Evolutionary conservation across 768 basidiomycete species (phyloP).

Genomic region (Russula sp.): DNA sequence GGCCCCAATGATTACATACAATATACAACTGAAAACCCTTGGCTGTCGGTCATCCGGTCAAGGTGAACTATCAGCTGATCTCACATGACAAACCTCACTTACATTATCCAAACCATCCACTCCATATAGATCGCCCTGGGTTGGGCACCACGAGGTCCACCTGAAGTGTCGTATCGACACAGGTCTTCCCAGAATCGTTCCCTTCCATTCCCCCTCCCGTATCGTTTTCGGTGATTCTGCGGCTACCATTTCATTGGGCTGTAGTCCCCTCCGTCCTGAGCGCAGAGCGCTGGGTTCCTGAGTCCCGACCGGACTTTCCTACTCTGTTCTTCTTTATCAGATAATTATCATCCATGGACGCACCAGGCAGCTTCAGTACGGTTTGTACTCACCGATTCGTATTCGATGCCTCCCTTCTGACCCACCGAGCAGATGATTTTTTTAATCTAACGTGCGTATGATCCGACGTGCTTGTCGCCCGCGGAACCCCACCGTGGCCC

Average conservation of each 20-base stretch:
- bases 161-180: not conserved
- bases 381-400: constrained; percentile 3
- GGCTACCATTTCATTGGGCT: not conserved
- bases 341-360: too few relatives aligned
- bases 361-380: not conserved
- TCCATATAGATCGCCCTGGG: constrained; percentile 1
- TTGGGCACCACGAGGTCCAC: not conserved
- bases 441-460: not conserved
- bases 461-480: constrained; percentile 2
- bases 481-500: not conserved
- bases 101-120: not conserved
- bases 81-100: not conserved
- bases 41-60: too few relatives aligned
- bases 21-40: too few relatives aligned
- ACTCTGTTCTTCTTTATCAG: not conserved
- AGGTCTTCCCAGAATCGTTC: constrained; percentile 6
- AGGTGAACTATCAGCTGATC: not conserved
- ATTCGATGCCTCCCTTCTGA: not conserved
- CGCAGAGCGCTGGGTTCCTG: too few relatives aligned
- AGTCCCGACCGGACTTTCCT: not conserved
- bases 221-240: not conserved
- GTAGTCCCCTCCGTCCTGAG: not conserved
- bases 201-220: not conserved
- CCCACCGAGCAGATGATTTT: not conserved
- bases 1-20: too few relatives aligned